Evolutionary conservation across 345 rosid genomes (phyloP).

Genomic region (Brassica carinata): DNA sequence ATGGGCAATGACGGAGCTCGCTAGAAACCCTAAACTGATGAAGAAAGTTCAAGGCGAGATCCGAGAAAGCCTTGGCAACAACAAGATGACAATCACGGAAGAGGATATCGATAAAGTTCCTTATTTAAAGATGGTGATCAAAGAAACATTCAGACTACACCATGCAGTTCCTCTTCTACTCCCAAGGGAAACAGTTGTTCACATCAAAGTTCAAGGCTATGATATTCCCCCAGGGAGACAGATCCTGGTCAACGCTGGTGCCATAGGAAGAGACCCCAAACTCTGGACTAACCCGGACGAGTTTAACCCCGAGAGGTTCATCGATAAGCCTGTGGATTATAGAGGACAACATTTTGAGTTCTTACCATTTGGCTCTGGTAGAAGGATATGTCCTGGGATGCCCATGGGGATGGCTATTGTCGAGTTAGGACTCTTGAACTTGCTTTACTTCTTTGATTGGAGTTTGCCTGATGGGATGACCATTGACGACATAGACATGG

Average conservation of each 20-base stretch:
- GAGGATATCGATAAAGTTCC: conserved; percentile 42
- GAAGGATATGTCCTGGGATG: conserved; percentile 62
- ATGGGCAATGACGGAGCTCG: conserved; percentile 56
- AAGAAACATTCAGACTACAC: conserved; percentile 61
- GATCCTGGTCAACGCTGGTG: conserved; percentile 50
- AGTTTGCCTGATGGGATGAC: conserved; percentile 40
- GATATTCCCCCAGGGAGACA: conserved; percentile 45
- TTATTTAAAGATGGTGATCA: conserved; percentile 47
- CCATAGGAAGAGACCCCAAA: conserved; percentile 47
- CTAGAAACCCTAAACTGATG: conserved; percentile 41
- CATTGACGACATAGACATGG: conserved; percentile 28
- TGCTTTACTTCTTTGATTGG: conserved; percentile 50
- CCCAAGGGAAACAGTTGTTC: conserved; percentile 48
- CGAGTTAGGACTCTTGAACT: conserved; percentile 47
- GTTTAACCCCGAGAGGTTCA: conserved; percentile 55
- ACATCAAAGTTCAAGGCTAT: conserved; percentile 45
- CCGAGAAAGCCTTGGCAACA: conserved; percentile 31
- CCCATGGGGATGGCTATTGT: conserved; percentile 41
- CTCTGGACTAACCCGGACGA: conserved; percentile 50
- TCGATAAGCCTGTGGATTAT: conserved; percentile 39
- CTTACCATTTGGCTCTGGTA: conserved; percentile 61
- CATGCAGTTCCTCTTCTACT: conserved; percentile 52
- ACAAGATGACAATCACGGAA: conserved; percentile 31
- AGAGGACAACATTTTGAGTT: conserved; percentile 55
- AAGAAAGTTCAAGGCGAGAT: conserved; percentile 46